These are phyloP conservation scores for Schoenoplectus triqueter DNA, from an alignment of 202 grass and related monocot species.

Conservation along the genomic window DNA sequence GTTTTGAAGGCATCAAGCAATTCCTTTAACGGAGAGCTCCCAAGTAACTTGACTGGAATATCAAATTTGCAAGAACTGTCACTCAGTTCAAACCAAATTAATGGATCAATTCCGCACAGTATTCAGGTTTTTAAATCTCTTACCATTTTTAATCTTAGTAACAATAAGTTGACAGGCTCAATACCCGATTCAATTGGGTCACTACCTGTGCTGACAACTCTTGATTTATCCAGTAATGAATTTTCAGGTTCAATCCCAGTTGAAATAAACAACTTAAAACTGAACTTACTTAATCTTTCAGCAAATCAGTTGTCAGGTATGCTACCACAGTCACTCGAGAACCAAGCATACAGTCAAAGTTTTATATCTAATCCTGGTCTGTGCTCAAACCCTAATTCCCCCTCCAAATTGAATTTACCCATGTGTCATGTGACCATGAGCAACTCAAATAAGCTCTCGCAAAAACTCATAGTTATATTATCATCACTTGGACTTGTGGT, in stretches of 20 bases:
- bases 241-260: conserved; percentile 59
- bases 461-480: conserved; percentile 53
- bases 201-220: conserved; percentile 41
- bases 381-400: conserved; percentile 43
- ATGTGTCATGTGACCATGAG: conserved; percentile 22
- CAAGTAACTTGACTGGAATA: conserved; percentile 46
- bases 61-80: conserved; percentile 36
- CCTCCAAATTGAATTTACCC: conserved; percentile 40
- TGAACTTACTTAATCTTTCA: conserved; percentile 58
- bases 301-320: conserved; percentile 60
- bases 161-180: conserved; percentile 50
- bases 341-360: conserved; percentile 51
- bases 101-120: conserved; percentile 48
- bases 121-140: conserved; percentile 54
- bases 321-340: conserved; percentile 56
- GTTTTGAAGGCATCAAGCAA: conserved; percentile 63
- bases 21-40: conserved; percentile 51
- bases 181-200: conserved; percentile 52
- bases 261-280: conserved; percentile 41
- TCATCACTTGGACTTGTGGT: conserved; percentile 43
- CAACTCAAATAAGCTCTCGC: conserved; percentile 46
- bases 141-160: conserved; percentile 53
- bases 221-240: conserved; percentile 66
- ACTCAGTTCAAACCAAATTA: conserved; percentile 51
- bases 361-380: conserved; percentile 68